Evolutionary conservation across 805 yeast genomes (phyloP).

Genomic region (Ogataea pilisensis): DNA sequence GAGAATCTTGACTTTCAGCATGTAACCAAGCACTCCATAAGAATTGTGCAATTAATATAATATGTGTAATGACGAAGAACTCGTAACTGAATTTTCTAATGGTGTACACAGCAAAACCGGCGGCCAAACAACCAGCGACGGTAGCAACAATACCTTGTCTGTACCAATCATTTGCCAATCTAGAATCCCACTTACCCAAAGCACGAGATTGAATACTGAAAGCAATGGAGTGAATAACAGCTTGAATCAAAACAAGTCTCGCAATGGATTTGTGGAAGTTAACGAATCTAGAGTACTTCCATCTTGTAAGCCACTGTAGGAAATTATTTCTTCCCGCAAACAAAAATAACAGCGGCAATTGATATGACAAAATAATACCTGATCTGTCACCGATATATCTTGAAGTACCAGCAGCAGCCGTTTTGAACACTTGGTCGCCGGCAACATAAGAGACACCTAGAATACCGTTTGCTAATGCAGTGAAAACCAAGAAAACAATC

Average conservation of each 20-base stretch:
- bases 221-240: constrained; percentile 42
- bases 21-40: constrained; percentile 59
- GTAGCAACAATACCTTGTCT: constrained; percentile 35
- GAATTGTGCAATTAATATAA: constrained; percentile 49
- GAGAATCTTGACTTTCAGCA: constrained; percentile 34
- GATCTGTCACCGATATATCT: constrained; percentile 47
- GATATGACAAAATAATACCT: constrained; percentile 45
- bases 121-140: constrained; percentile 36
- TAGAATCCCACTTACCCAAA: constrained; percentile 19
- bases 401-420: constrained; percentile 18
- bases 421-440: constrained; percentile 21
- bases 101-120: constrained; percentile 42
- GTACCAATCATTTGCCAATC: constrained; percentile 28
- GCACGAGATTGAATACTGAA: constrained; percentile 25
- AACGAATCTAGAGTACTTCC: constrained; percentile 52
- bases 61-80: constrained; percentile 53
- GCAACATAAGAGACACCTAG: constrained; percentile 20
- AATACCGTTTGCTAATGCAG: constrained; percentile 16
- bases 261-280: constrained; percentile 57
- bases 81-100: constrained; percentile 60
- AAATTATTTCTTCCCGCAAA: constrained; percentile 65
- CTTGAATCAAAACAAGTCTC: constrained; percentile 37
- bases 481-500: constrained; percentile 32
- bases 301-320: constrained; percentile 54
- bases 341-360: constrained; percentile 47